A percentile compares a stretch with the other conserved stretches of the same genome.
Evolutionary conservation across 2,329 filamentous ascomycete species (phyloP).

Genomic region (Chalaropsis thielavioides): DNA sequence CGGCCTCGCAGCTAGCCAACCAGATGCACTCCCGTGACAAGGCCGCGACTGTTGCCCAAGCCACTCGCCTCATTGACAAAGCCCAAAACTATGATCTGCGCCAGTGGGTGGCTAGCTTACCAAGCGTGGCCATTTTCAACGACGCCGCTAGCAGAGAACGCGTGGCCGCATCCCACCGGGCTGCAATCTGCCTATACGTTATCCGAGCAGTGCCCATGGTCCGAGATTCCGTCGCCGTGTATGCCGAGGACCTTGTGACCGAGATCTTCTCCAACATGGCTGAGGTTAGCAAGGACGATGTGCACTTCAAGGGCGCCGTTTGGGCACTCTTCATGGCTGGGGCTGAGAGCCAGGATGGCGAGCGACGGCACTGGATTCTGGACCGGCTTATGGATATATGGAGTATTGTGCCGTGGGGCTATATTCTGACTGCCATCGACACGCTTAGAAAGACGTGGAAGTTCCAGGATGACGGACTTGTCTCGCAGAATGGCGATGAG

Average conservation of each 20-base stretch:
- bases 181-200: constrained; percentile 34
- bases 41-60: constrained; percentile 25
- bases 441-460: constrained; percentile 35
- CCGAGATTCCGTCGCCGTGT: constrained; percentile 26
- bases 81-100: constrained; percentile 31
- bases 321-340: constrained; percentile 46
- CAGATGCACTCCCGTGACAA: constrained; percentile 25
- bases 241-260: constrained; percentile 32
- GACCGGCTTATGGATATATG: constrained; percentile 33
- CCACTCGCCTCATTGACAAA: constrained; percentile 29
- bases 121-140: constrained; percentile 24
- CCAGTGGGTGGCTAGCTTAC: constrained; percentile 30
- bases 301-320: constrained; percentile 44
- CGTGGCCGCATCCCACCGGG: constrained; percentile 33
- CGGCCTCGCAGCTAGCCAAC: constrained; percentile 31
- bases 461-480: constrained; percentile 26
- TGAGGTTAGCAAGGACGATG: constrained; percentile 33
- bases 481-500: constrained; percentile 16
- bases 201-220: constrained; percentile 30
- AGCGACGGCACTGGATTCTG: constrained; percentile 37
- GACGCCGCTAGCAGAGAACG: constrained; percentile 31
- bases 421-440: constrained; percentile 36
- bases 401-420: constrained; percentile 35
- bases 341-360: constrained; percentile 35
- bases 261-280: constrained; percentile 39